A percentile compares a stretch with the other conserved stretches of the same genome.
phyloP scores from a whole-genome alignment of 2,329 filamentous ascomycete species.

The Ceratocystis cubensis region DNA sequence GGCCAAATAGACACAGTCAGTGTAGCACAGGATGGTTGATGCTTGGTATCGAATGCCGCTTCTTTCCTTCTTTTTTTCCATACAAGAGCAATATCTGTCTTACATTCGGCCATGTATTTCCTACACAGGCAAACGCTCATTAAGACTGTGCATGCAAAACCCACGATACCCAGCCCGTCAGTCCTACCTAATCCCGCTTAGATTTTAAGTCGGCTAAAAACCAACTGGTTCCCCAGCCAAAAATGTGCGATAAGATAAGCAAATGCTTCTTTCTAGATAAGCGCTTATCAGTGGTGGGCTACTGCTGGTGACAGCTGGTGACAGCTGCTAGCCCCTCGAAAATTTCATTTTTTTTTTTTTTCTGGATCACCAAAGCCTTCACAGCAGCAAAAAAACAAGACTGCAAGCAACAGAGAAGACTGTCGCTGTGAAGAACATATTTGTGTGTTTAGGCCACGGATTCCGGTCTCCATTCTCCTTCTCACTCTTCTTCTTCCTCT shows the following conservation, averaged over 20 bases:
- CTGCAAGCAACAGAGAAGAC: background rate
- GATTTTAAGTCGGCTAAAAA: no score
- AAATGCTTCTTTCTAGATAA: conserved; percentile 7
- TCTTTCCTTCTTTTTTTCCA: no score
- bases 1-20: no score
- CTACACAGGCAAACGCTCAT: no score
- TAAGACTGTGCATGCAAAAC: no score
- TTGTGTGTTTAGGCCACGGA: background rate
- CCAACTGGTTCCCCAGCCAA: background rate
- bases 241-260: conserved; percentile 20
- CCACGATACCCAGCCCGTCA: no score
- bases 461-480: background rate
- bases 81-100: no score
- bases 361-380: conserved; percentile 2
- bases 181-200: no score
- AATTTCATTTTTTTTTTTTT: conserved; percentile 18
- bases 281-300: conserved; percentile 6
- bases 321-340: conserved; percentile 15
- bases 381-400: conserved; percentile 12
- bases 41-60: no score
- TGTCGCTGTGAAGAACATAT: background rate
- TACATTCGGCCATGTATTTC: no score
- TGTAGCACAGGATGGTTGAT: no score
- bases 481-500: background rate
- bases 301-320: background rate